Evolutionary conservation across 805 yeast genomes (phyloP).

Genomic region (Naumovozyma dairenensis): DNA sequence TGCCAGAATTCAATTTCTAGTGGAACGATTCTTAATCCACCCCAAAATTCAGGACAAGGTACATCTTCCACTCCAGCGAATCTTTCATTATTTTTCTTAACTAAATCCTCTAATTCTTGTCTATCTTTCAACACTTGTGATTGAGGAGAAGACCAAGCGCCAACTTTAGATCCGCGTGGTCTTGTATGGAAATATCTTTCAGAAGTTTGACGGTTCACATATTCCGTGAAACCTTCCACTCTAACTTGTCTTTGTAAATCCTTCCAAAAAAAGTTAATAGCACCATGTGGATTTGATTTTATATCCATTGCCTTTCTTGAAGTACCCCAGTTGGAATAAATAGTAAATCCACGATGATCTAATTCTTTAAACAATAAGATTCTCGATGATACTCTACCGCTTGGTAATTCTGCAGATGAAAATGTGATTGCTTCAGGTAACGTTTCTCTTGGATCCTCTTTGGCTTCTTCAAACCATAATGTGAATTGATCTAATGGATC

Average conservation of each 20-base stretch:
- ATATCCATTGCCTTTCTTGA: slow-evolving; percentile 75
- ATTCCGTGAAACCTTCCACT: slow-evolving; percentile 77
- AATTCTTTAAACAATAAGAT: slow-evolving; percentile 82
- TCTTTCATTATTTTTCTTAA: slow-evolving; percentile 39
- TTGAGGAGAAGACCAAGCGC: slow-evolving; percentile 97
- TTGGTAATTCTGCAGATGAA: slow-evolving; percentile 81
- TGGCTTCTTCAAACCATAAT: slow-evolving; percentile 77
- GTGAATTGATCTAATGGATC: slow-evolving; percentile 75
- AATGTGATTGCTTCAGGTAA: slow-evolving; percentile 79
- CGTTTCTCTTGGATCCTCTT: slow-evolving; percentile 38
- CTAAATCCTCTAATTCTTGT: slow-evolving; percentile 49
- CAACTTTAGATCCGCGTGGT: slow-evolving; percentile 87
- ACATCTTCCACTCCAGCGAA: slow-evolving; percentile 56
- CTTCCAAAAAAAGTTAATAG: slow-evolving; percentile 88
- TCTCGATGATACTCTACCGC: slow-evolving; percentile 83
- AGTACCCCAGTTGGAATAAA: slow-evolving; percentile 86
- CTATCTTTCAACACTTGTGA: slow-evolving; percentile 49
- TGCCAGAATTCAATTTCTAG: slow-evolving; percentile 95
- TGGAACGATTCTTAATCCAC: slow-evolving; percentile 83
- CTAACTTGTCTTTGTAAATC: slow-evolving; percentile 85
- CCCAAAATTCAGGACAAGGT: slow-evolving; percentile 94
- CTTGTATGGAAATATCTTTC: slow-evolving; percentile 74
- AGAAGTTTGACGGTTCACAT: slow-evolving; percentile 61
- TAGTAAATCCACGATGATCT: slow-evolving; percentile 72
- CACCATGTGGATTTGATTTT: slow-evolving; percentile 63